Evolutionary conservation across 2,329 filamentous ascomycete species (phyloP), one percentile per base, ranked within the genome.

Genomic region (Allantophomopsis cytisporea): DNA sequence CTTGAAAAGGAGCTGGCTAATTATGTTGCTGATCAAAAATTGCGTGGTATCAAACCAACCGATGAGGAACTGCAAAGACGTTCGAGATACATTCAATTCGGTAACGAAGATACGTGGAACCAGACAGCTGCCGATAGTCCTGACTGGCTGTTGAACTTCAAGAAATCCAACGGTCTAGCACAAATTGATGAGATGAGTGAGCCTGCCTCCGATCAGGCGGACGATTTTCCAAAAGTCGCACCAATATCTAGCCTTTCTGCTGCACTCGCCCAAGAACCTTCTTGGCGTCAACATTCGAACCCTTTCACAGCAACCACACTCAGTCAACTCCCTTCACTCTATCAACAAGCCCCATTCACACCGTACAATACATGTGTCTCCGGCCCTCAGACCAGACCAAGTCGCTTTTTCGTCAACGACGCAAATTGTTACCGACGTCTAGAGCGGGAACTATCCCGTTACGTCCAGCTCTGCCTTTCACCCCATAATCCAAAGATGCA

Each of bases 31-130:
- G 45, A 56, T 2, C 68, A 71, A 45, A 56, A 63, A 13, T 52
- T 59, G 0, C 48, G 61, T 12, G 69, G 71, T 1, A 50, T 62
- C 1, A 63, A 69, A 36, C 68, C 70, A 1, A 63, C 63, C 0
- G 70, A 79, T 43, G 63, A 63, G 2, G 68, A 71, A 35, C 53
- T 80, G 31, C 73, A 76, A 48, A 60, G 59, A 20, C 62, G 76
- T 47, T 73, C 73, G 16, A 66, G 75, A 44, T 62, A 75, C 38
- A 73, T 78, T 47, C 73, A 79, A 16, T 78, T 75, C 54, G 72
- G 75, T 36, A 68, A 64, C 42, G 71, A 77, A 39, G 73, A 79
- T 47, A 66, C 66, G 8, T 78, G 74, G 73, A 78, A 78, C 45
- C 74, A 77, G 49, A 80, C 74, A 2, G 68, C 67, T 1, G 70